phyloP scores from a whole-genome alignment of 2,329 filamentous ascomycete genomes.

The Corynespora cassiicola region DNA sequence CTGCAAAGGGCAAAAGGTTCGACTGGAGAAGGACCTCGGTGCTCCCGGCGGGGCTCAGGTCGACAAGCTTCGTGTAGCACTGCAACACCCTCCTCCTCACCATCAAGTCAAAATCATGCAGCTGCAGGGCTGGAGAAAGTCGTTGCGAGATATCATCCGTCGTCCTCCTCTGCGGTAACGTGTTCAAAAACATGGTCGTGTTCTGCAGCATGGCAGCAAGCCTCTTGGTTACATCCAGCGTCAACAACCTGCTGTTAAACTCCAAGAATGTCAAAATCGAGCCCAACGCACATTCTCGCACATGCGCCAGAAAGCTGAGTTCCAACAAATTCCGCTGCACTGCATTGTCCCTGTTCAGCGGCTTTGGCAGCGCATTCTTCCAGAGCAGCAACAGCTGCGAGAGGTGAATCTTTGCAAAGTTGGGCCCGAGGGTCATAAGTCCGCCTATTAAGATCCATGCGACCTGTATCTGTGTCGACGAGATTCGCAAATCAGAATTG shows the following conservation, averaged over 20 bases:
- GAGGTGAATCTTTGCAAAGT: slow-evolving; percentile 98
- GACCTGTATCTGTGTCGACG: slow-evolving; percentile 94
- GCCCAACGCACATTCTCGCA: slow-evolving; percentile 90
- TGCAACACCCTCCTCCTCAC: slow-evolving; percentile 91
- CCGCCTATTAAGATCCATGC: slow-evolving; percentile 98
- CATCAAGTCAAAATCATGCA: slow-evolving; percentile 92
- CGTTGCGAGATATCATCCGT: slow-evolving; percentile 86
- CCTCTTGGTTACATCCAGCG: slow-evolving; percentile 90
- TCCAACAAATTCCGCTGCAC: slow-evolving; percentile 84
- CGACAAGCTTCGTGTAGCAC: slow-evolving; percentile 91
- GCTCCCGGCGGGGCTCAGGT: slow-evolving; percentile 82
- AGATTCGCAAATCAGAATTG: slow-evolving; percentile 87
- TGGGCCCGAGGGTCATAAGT: slow-evolving; percentile 93
- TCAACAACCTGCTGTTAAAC: slow-evolving; percentile 90
- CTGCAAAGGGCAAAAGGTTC: slow-evolving; percentile 86
- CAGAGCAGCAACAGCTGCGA: slow-evolving; percentile 91
- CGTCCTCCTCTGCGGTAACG: slow-evolving; percentile 80
- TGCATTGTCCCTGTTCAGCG: slow-evolving; percentile 90
- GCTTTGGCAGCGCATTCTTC: slow-evolving; percentile 96
- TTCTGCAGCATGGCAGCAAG: slow-evolving; percentile 95
- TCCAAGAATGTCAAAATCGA: slow-evolving; percentile 92
- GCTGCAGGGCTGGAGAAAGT: slow-evolving; percentile 82
- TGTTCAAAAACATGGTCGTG: slow-evolving; percentile 87
- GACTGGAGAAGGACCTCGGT: slow-evolving; percentile 88
- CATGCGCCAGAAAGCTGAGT: slow-evolving; percentile 90